Conservation (phyloP, 352 stramenopile species). For the Peronosclerospora sorghi region DNA sequence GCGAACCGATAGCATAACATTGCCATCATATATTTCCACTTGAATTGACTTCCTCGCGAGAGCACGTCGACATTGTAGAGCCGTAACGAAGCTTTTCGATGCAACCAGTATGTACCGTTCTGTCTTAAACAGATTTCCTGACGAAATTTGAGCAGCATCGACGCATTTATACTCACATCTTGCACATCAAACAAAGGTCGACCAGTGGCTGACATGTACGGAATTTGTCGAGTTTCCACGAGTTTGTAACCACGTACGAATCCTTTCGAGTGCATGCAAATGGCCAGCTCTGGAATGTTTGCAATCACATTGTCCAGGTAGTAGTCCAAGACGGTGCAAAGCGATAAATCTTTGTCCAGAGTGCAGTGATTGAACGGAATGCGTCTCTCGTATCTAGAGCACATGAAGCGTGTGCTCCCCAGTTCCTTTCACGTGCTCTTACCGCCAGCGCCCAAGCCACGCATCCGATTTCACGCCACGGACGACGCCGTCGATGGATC, state of each 20-base stretch:
- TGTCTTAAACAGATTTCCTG: constrained; percentile 75
- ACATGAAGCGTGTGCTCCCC: no score
- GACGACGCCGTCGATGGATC: no score
- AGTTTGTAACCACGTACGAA: constrained; percentile 80
- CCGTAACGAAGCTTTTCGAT: constrained; percentile 58
- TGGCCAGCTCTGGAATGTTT: constrained; percentile 77
- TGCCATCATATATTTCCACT: constrained; percentile 88
- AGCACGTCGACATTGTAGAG: constrained; percentile 79
- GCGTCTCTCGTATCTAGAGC: no score
- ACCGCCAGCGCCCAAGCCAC: no score
- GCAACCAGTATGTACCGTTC: constrained; percentile 78
- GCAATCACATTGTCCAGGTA: constrained; percentile 84
- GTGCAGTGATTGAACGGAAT: no score
- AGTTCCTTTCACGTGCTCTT: no score
- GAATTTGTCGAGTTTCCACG: constrained; percentile 72
- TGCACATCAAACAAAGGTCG: constrained; percentile 72
- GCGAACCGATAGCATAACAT: constrained; percentile 85
- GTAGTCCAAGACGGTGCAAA: constrained; percentile 76
- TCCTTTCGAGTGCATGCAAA: constrained; percentile 82
- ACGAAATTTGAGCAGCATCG: constrained; percentile 79
- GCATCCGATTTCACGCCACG: no score
- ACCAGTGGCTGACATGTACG: constrained; percentile 54
- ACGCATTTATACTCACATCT: constrained; percentile 80
- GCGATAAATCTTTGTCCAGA: constrained; percentile 77
- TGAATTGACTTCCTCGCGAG: constrained; percentile 72